Evolutionary conservation across 352 stramenopile species (phyloP), one percentile per base, ranked within the genome.

Genomic region (Phytophthora chlamydospora): DNA sequence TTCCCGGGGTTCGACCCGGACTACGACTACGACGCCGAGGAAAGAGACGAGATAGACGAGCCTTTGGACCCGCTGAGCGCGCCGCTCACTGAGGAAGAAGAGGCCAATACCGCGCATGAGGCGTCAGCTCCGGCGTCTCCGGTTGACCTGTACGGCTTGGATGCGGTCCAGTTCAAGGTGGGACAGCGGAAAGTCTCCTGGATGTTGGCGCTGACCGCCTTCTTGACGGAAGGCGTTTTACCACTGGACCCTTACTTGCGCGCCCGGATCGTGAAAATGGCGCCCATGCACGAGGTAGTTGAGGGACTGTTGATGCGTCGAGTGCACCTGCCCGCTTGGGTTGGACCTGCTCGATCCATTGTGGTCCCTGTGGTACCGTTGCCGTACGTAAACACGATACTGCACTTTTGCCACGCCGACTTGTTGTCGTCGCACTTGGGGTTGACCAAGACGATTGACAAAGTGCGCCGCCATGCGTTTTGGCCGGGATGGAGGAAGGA

Each of bases 401-500:
- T 59, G 8, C 51, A 50, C 10, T 59, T 31, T 29, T 59, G 51
- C 21, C 51, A 59, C 16, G n/a, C 9, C 0, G 51, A 59, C 16
- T 6, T 52, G 1, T 27, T 52, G n/a, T 39, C 44, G 29, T 33
- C 29, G 1, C 44, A 52, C 29, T 13, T 52, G 44, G 44, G 31
- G 4, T 21, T 35, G 16, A 52, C 44, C 9, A 40, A 52, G 31
- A 41, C 44, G 7, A 19, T 40, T 4, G 44, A 52, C n/a, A 52
- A 52, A 11, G 44, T 52, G 6, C 14, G 12, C 2, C 4, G 40
- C 2, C 51, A 59, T 9, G 40, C 31, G 1, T 59, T 12, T 2
- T 59, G 51, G 51, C 39, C 39, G 10, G 40, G 50, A 13, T 58
- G 50, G 50, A 21, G 39, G 7, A 49, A 29, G n/a, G 50, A 58